phyloP scores from a whole-genome alignment of 345 rosid species.

The Psidium friedrichsthalianum region DNA sequence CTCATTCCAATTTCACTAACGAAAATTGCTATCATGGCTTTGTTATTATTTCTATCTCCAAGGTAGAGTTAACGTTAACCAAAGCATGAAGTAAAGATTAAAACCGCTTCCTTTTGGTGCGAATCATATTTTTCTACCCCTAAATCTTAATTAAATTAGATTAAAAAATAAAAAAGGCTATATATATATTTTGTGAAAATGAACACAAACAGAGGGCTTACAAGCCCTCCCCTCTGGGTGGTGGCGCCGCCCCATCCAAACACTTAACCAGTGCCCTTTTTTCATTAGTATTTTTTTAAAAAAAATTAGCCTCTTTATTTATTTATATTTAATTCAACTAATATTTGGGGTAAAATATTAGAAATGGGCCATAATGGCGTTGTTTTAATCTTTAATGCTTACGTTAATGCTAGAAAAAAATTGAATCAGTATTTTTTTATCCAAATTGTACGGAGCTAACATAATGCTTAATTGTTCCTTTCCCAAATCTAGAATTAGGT shows the following conservation, averaged over 20 bases:
- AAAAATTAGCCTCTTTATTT: not conserved
- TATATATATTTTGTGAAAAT: too few relatives aligned
- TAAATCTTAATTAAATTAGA: not conserved
- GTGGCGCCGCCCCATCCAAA: too few relatives aligned
- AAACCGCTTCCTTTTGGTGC: not conserved
- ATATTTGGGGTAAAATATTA: not conserved
- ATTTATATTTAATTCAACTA: not conserved
- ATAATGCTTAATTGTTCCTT: not conserved
- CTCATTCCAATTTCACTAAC: not conserved
- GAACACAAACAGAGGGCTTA: not conserved
- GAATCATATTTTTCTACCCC: not conserved
- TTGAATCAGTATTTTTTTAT: not conserved
- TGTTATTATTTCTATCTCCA: not conserved
- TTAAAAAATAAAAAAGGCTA: not conserved
- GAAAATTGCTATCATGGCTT: not conserved
- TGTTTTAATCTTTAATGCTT: not conserved
- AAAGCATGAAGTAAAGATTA: not conserved
- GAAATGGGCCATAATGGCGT: not conserved
- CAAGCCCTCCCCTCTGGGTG: not conserved
- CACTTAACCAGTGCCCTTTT: not conserved
- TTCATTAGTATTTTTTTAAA: not conserved
- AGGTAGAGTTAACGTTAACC: not conserved
- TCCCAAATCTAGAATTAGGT: not conserved
- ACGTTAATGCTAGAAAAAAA: not conserved
- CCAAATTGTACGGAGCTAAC: not conserved